phyloP scores from a whole-genome alignment of 2,329 filamentous ascomycete species.

The Trichoderma citrinoviride region DNA sequence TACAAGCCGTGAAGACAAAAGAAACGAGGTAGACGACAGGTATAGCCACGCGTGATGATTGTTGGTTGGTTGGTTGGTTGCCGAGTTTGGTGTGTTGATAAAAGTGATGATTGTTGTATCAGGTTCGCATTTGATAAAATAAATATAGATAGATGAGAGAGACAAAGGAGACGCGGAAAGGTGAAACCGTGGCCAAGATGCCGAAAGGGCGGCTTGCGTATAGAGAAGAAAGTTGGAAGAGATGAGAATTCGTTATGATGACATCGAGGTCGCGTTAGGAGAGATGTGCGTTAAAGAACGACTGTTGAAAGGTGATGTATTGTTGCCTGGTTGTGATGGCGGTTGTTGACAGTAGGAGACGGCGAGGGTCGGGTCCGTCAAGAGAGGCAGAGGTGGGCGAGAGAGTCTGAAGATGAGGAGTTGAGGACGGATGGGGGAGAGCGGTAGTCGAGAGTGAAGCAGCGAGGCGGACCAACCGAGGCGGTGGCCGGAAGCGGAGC shows the following conservation, averaged over 20 bases:
- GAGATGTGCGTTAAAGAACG: conserved; percentile 22
- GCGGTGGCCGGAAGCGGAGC: conserved; percentile 31
- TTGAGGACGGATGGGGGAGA: not conserved
- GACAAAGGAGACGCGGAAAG: conserved; percentile 39
- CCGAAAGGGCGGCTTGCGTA: conserved; percentile 19
- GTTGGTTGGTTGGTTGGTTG: conserved; percentile 2
- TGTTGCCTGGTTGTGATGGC: not conserved
- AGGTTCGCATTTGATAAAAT: conserved; percentile 37
- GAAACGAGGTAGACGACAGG: conserved; percentile 33
- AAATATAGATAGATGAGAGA: conserved; percentile 28
- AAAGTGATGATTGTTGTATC: conserved; percentile 35
- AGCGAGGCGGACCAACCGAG: conserved; percentile 29
- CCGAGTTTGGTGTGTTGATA: conserved; percentile 24
- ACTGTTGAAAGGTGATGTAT: conserved; percentile 21
- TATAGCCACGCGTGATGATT: conserved; percentile 28
- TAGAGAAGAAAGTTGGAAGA: conserved; percentile 33
- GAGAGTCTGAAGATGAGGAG: not conserved
- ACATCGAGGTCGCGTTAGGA: conserved; percentile 40
- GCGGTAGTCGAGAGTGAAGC: conserved; percentile 21
- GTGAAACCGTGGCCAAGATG: conserved; percentile 35
- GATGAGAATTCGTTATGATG: conserved; percentile 43
- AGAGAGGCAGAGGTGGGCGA: conserved; percentile 13
- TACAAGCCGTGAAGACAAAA: conserved; percentile 37
- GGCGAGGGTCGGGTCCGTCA: conserved; percentile 34
- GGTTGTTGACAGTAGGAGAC: conserved; percentile 20